Base-by-base conservation (phyloP, 164 flowering plant species). In the Pachysandra terminalis region DNA sequence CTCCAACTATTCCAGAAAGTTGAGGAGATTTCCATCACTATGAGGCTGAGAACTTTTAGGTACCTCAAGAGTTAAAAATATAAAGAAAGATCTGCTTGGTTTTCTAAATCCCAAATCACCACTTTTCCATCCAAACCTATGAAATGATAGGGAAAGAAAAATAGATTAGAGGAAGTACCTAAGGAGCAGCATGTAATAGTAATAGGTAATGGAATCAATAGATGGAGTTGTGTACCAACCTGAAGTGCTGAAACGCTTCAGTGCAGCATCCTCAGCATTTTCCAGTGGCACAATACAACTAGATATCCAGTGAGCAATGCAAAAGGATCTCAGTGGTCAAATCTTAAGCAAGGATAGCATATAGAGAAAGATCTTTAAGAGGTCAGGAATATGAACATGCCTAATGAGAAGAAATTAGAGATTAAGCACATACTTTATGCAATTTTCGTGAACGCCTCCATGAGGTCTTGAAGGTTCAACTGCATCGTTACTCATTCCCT, bases 121-220 rank as follows among this genome's bases (percentile, higher is more conserved):
- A 96, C 77, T 78, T 80, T 96, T 24, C 99, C 99, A 69, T 96
- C 99, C 78, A 96, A 67, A 26, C 98, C 98, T 93, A 83, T 27
- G 41, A 58, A 56, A 73, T 37, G 19, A 48, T 22, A 58, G 40
- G 17, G 3, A 28, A 17, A n/a, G 19, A 49, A 5, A n/a, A 25
- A 23, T 35, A 16, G 9, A 60, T 25, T 66, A 41, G 14, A 40
- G 51, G 12, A 27, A 41, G 49, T 26, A 0, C 19, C 17, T 37
- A 5, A 45, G 51, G 10, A 32, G 37, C 37, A 32, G 67, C 14
- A 6, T 6, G 35, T 40, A 59, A 1, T 7, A 67, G 51, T 22
- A 5, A 1, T 55, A 17, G 22, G 21, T 55, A 19, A 9, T 22
- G 15, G 55, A 53, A 26, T 22, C 51, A 13, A 0, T 27, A 19